Percentiles rank a stretch among this genome's conserved stretches.
Evolutionary conservation across 2,329 filamentous ascomycete species (phyloP).

Genomic region (Fusarium caatingaense): DNA sequence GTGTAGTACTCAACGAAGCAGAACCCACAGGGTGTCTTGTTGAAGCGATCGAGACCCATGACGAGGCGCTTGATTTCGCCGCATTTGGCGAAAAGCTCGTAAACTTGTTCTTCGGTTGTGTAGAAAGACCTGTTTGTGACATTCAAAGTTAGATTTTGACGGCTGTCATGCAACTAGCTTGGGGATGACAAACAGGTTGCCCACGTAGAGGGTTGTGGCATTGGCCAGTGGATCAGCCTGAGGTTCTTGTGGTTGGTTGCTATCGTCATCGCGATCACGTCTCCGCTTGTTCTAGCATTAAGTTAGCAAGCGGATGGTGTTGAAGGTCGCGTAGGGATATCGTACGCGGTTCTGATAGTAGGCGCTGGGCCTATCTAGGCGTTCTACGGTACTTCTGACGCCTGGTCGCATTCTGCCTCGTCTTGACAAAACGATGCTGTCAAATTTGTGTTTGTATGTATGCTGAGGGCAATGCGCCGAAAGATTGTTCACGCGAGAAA

Average conservation of each 20-base stretch:
- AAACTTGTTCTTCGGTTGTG: slow-evolving; percentile 98
- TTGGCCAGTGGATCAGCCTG: slow-evolving; percentile 78
- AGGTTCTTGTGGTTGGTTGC: slow-evolving; percentile 61
- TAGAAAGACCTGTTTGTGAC: slow-evolving; percentile 80
- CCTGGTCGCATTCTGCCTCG: slow-evolving; percentile 56
- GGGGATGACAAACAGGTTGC: slow-evolving; percentile 76
- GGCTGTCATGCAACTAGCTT: background rate
- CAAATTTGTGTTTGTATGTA: background rate
- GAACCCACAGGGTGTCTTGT: slow-evolving; percentile 98
- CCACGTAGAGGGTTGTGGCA: slow-evolving; percentile 96
- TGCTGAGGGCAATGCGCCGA: no score
- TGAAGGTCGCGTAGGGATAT: slow-evolving; percentile 15
- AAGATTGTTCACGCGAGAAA: background rate
- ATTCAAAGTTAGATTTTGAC: slow-evolving; percentile 24
- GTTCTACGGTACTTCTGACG: slow-evolving; percentile 80
- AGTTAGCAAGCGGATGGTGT: slow-evolving; percentile 17
- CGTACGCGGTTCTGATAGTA: slow-evolving; percentile 88
- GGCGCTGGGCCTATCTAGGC: slow-evolving; percentile 92
- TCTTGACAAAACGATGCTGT: background rate
- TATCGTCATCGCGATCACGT: slow-evolving; percentile 69
- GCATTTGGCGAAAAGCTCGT: slow-evolving; percentile 95
- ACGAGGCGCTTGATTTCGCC: slow-evolving; percentile 98
- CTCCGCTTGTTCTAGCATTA: slow-evolving; percentile 75
- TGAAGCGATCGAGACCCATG: slow-evolving; percentile 97
- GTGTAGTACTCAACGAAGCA: slow-evolving; percentile 99